Conservation (phyloP, 441 rosid species). For the Populus hybrid region DNA sequence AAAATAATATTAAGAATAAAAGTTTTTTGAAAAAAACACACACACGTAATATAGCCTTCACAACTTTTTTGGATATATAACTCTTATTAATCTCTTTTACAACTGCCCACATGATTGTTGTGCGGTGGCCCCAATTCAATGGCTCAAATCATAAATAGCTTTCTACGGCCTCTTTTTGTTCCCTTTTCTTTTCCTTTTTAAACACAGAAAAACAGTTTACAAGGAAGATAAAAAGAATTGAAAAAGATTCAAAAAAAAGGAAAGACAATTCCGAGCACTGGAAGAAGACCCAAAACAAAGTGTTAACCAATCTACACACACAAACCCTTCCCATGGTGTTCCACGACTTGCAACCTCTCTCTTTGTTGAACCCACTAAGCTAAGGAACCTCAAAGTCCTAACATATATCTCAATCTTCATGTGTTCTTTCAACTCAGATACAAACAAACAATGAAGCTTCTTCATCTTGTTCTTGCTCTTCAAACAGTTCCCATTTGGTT, state of each 20-base stretch:
- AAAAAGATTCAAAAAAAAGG: background rate
- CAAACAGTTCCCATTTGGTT: slow-evolving; percentile 35
- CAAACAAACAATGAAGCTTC: slow-evolving; percentile 38
- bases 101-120: slow-evolving; percentile 34
- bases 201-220: slow-evolving; percentile 1
- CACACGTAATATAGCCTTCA: background rate
- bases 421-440: slow-evolving; percentile 21
- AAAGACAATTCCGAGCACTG: background rate
- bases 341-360: slow-evolving; percentile 5
- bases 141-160: slow-evolving; percentile 12
- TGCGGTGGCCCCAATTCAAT: slow-evolving; percentile 18
- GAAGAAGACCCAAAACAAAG: slow-evolving; percentile 14
- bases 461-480: slow-evolving; percentile 34
- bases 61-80: background rate
- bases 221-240: background rate
- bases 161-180: slow-evolving; percentile 7
- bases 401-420: slow-evolving; percentile 25
- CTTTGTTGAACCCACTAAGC: slow-evolving; percentile 15
- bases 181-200: background rate
- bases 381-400: background rate
- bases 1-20: too few relatives aligned
- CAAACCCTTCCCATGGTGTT: background rate
- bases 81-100: background rate
- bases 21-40: too few relatives aligned
- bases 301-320: background rate